phyloP scores from a whole-genome alignment of 495 filamentous ascomycete genomes.

The Lophiostoma macrostomum region DNA sequence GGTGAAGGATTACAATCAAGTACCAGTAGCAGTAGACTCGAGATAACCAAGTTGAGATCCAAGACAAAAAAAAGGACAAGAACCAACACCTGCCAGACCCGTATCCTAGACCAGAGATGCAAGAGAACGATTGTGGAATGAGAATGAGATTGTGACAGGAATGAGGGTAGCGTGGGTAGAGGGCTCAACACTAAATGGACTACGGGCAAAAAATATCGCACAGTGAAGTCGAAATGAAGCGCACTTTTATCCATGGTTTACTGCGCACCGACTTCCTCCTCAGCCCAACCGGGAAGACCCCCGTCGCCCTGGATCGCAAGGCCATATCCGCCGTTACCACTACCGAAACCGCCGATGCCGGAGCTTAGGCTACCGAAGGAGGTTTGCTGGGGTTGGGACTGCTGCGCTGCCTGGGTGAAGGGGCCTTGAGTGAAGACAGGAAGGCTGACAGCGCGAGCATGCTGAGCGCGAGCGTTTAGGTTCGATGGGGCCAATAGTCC shows the following conservation, averaged over 20 bases:
- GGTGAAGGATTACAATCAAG: too few species aligned
- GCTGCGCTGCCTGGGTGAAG: slow-evolving; percentile 49
- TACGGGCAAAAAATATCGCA: slow-evolving; percentile 24
- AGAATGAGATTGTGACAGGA: slow-evolving; percentile 10
- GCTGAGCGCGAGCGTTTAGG: slow-evolving; percentile 62
- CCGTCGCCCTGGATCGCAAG: slow-evolving; percentile 62
- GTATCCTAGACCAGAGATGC: slow-evolving; percentile 8
- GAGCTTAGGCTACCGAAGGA: slow-evolving; percentile 59
- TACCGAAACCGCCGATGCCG: slow-evolving; percentile 56
- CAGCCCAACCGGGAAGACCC: slow-evolving; percentile 59
- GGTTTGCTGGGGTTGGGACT: slow-evolving; percentile 42
- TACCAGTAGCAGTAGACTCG: too few species aligned
- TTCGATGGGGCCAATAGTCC: slow-evolving; percentile 73
- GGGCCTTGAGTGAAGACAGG: slow-evolving; percentile 67
- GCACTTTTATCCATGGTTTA: slow-evolving; percentile 3
- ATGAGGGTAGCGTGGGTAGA: neutral
- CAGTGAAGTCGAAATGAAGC: slow-evolving; percentile 22
- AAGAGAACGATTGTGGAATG: neutral
- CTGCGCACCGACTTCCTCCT: slow-evolving; percentile 35
- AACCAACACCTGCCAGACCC: neutral
- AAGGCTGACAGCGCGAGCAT: slow-evolving; percentile 80
- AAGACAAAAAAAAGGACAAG: neutral
- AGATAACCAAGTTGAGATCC: neutral
- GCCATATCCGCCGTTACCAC: slow-evolving; percentile 53
- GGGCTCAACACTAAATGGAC: slow-evolving; percentile 6